A percentile compares a stretch with the other conserved stretches of the same genome.
Evolutionary conservation across 169 alveolate genomes (phyloP).

Genomic region (Plasmodium vivax): DNA sequence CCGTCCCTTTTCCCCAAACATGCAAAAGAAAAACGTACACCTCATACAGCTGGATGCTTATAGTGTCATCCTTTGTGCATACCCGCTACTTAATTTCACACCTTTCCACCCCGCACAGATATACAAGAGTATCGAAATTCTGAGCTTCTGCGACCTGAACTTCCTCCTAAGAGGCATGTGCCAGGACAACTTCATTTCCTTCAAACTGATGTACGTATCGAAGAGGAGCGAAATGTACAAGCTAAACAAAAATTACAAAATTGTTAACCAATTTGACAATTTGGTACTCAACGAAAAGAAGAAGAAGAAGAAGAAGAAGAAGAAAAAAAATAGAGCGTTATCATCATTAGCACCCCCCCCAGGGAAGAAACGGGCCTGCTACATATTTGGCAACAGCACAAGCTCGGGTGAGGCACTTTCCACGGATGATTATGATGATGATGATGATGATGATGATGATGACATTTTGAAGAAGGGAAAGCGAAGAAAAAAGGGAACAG

Average conservation of each 20-base stretch:
- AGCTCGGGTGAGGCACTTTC: slow-evolving; percentile 15
- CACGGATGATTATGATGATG: background rate
- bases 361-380: background rate
- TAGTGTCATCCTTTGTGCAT: background rate
- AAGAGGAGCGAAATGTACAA: slow-evolving; percentile 63
- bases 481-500: background rate
- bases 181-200: slow-evolving; percentile 34
- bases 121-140: slow-evolving; percentile 37
- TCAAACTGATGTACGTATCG: slow-evolving; percentile 53
- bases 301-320: slow-evolving; percentile 4
- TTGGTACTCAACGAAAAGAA: background rate
- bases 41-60: background rate
- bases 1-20: background rate
- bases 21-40: background rate
- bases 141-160: slow-evolving; percentile 48
- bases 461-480: background rate
- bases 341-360: background rate
- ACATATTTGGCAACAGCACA: slow-evolving; percentile 53
- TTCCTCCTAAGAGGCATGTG: slow-evolving; percentile 58
- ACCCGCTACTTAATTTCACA: background rate
- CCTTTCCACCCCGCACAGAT: slow-evolving; percentile 8
- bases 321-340: background rate
- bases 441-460: background rate
- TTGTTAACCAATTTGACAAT: slow-evolving; percentile 33
- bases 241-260: slow-evolving; percentile 45